Base-by-base conservation (phyloP, 805 yeast species). In the Clavispora carvajalis region DNA sequence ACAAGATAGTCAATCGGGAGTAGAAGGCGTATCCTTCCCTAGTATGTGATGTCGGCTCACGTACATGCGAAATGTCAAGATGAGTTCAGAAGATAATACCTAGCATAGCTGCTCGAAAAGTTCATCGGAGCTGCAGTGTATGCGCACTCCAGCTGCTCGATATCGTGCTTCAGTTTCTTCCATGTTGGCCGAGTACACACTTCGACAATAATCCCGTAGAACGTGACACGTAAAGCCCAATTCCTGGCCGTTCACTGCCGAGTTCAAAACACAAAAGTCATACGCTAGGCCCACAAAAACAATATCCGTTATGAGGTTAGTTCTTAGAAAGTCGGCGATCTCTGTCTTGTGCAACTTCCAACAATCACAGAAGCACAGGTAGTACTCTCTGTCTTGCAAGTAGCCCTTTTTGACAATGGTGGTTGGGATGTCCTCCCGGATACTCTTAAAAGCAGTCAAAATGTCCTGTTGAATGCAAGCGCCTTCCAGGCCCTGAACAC, bases 361-460 rank as follows among this genome's bases (percentile, higher is more conserved):
- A 22, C 78, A 71, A 60, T 90, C 98, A 39, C 73, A 68, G 58
- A 90, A 90, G 22, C 95, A 89, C 12, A 96, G 88, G 55, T 88
- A 90, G 58, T 82, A 88, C 57, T 90, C 98, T 16, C 93, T 61
- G 49, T 85, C 89, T 19, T 64, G 65, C 22, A 82, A 59, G 43
- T 70, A 73, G 0, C 97, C 98, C 62, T 91, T 90, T 43, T 71
- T 69, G 7, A 90, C 79, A 2, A 77, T 43, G 1, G 57, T 41
- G 11, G 65, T 49, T 22, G 74, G 65, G 3, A 71, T 59, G 21
- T 59, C 56, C 5, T 47, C 44, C 43, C 65, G 63, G 33, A 70
- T 52, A 24, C 51, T 51, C 43, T 46, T 53, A 39, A 77, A 60
- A 1, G 49, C 53, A 10, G 58, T 55, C 37, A 61, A 49, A 39